Base-by-base conservation (phyloP, 192 early-diverging fungal genomes). In the Backusella liffmaniae region DNA sequence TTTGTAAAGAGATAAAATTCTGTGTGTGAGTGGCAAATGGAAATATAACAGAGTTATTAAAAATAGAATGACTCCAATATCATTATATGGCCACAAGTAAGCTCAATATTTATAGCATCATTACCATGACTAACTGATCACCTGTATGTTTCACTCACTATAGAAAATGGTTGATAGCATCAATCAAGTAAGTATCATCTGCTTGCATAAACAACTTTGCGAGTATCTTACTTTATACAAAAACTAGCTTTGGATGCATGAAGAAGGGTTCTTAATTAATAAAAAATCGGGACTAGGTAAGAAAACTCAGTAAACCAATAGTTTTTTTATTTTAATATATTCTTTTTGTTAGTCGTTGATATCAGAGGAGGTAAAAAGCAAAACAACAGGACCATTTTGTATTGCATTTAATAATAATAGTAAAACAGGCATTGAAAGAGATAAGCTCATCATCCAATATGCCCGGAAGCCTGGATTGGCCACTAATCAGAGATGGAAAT, bases 221-320 rank as follows among this genome's bases (percentile, higher is more conserved):
- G 42, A 0, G 42, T 2, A 37, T 42, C 12, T 10, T 18, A 66
- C 39, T 23, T 36, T 18, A 34, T 35, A 42, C 10, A n/a, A n/a
- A n/a, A n/a, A n/a, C n/a, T 35, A 78, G 77, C 29, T 78, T 2
- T 78, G 77, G 77, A 78, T 78, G 77, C 77, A 78, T 73, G 77
- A 78, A 78, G 72, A 73, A 15, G 77, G 77, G n/a, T 78, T 78
- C 15, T 46, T 78, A 15, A 73, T 78, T 23, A 78, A 78, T 59
- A 78, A 78, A 59, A 78, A 78, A 74, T 78, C 77, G 12, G 77
- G 77, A 13, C 53, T 78, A 44, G 77, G 77, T 78, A 73, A 51
- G 10, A 39, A 59, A 59, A 59, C n/a, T 30, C 16, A 4, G 9
- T 35, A 21, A 32, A 12, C 39, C 8, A 30, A 69, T 30, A 2